Percentiles rank a stretch among this genome's conserved stretches.
Conservation (phyloP, 2,329 filamentous ascomycete genomes). For the Colletotrichum limetticola region DNA sequence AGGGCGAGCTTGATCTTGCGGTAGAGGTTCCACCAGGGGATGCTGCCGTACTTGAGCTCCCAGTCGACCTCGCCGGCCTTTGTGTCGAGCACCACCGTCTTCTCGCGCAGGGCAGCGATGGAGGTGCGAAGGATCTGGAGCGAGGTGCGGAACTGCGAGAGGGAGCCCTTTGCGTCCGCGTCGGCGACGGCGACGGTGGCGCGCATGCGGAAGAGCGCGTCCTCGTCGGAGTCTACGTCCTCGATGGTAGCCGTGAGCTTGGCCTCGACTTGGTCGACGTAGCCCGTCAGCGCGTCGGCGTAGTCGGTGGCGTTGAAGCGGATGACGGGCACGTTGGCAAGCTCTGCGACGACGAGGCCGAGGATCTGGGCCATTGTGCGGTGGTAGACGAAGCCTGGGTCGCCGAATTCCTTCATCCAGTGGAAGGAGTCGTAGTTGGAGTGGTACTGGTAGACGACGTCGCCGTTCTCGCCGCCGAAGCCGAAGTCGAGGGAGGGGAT, state of each 20-base stretch:
- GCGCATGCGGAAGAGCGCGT: constrained; percentile 42
- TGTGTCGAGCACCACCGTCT: constrained; percentile 58
- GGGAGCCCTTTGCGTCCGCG: constrained; percentile 45
- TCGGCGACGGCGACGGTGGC: constrained; percentile 33
- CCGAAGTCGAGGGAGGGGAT: constrained; percentile 73
- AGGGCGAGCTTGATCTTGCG: constrained; percentile 72
- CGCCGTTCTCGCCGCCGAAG: constrained; percentile 57
- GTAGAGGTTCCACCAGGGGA: constrained; percentile 85
- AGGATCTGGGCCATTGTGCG: constrained; percentile 73
- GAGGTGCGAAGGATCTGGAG: constrained; percentile 52
- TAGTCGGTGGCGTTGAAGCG: constrained; percentile 74
- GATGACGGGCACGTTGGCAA: constrained; percentile 71
- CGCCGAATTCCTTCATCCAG: constrained; percentile 88
- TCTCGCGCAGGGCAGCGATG: constrained; percentile 49
- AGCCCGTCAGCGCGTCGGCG: constrained; percentile 63
- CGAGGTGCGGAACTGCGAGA: constrained; percentile 50
- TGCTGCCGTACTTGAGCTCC: constrained; percentile 56
- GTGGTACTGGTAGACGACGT: constrained; percentile 83
- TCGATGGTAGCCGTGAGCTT: constrained; percentile 52
- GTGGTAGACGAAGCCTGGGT: constrained; percentile 75
- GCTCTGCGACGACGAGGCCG: constrained; percentile 68
- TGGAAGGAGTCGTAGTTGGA: constrained; percentile 91
- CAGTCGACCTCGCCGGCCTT: constrained; percentile 53
- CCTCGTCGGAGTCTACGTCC: constrained; percentile 40
- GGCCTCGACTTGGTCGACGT: constrained; percentile 62